These are phyloP conservation scores for Ceratocystis papillata DNA, from an alignment of 2,329 filamentous ascomycete species.

Conservation along the genomic window DNA sequence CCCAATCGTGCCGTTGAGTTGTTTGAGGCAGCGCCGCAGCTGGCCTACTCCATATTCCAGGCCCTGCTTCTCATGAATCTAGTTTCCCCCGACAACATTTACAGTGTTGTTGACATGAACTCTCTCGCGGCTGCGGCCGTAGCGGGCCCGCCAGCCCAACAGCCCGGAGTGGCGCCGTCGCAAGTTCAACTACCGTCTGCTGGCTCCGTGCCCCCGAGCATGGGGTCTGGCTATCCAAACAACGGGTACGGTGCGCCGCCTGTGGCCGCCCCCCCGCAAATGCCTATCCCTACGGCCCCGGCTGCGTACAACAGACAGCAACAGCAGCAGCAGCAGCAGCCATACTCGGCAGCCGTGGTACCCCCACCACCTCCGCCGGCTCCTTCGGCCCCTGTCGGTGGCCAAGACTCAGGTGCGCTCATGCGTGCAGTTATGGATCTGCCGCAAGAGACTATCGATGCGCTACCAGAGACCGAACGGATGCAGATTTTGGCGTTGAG, in stretches of 20 bases:
- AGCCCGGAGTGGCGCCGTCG: slow-evolving; percentile 27
- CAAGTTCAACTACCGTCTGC: slow-evolving; percentile 24
- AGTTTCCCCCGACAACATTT: slow-evolving; percentile 72
- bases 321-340: slow-evolving; percentile 29
- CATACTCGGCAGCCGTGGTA: slow-evolving; percentile 28
- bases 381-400: slow-evolving; percentile 31
- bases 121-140: slow-evolving; percentile 34
- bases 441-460: slow-evolving; percentile 68
- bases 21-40: slow-evolving; percentile 77
- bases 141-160: slow-evolving; percentile 29
- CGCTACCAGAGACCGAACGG: slow-evolving; percentile 62
- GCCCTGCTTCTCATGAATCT: slow-evolving; percentile 85
- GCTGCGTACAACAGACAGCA: slow-evolving; percentile 30
- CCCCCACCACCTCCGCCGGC: slow-evolving; percentile 30
- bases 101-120: slow-evolving; percentile 61
- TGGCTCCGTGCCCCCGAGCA: background rate
- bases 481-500: slow-evolving; percentile 70
- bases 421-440: slow-evolving; percentile 73
- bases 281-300: slow-evolving; percentile 28
- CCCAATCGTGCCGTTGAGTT: slow-evolving; percentile 76
- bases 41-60: slow-evolving; percentile 91
- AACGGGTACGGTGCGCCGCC: slow-evolving; percentile 30
- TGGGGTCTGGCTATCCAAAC: slow-evolving; percentile 29
- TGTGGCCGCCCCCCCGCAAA: slow-evolving; percentile 25
- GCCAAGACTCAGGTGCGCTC: slow-evolving; percentile 57